Evolutionary conservation across 164 flowering plant species (phyloP).

Genomic region (Vitis rotundifolia): DNA sequence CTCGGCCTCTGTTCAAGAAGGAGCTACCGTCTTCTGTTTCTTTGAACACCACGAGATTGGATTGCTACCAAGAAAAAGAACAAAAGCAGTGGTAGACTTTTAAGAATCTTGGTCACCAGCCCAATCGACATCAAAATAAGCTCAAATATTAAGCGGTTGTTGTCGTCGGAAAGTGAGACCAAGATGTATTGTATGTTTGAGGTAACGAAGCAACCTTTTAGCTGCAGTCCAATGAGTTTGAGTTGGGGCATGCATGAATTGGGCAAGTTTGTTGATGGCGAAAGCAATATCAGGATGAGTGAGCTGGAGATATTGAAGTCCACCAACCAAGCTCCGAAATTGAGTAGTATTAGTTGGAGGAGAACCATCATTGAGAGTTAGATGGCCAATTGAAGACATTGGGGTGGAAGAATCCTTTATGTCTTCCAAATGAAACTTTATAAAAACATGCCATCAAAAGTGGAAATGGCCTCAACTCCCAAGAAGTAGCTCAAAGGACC

Average conservation of each 20-base stretch:
- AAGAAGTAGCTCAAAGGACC: too few relatives aligned
- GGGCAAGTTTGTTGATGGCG: conserved; percentile 9
- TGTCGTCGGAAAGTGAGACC: conserved; percentile 5
- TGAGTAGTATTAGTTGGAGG: conserved; percentile 6
- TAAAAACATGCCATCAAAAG: conserved; percentile 6
- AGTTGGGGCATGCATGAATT: conserved; percentile 1
- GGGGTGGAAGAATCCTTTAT: conserved; percentile 7
- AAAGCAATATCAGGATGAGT: conserved; percentile 4
- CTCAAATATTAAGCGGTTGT: conserved; percentile 4
- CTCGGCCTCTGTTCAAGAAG: too few relatives aligned
- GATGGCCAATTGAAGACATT: background rate
- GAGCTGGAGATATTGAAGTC: background rate
- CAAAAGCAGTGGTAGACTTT: background rate
- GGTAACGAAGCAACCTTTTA: conserved; percentile 10
- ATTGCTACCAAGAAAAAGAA: too few relatives aligned
- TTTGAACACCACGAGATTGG: too few relatives aligned
- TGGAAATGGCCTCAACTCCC: conserved; percentile 2
- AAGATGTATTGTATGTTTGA: conserved; percentile 4
- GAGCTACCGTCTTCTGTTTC: too few relatives aligned
- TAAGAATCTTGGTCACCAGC: background rate
- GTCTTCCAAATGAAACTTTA: conserved; percentile 5
- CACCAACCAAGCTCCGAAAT: conserved; percentile 8
- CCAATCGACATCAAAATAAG: background rate
- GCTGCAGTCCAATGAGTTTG: conserved; percentile 1
- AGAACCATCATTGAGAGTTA: background rate